Base-by-base conservation (phyloP, 2,329 filamentous ascomycete genomes). In the Arthrobotrys iridis region DNA sequence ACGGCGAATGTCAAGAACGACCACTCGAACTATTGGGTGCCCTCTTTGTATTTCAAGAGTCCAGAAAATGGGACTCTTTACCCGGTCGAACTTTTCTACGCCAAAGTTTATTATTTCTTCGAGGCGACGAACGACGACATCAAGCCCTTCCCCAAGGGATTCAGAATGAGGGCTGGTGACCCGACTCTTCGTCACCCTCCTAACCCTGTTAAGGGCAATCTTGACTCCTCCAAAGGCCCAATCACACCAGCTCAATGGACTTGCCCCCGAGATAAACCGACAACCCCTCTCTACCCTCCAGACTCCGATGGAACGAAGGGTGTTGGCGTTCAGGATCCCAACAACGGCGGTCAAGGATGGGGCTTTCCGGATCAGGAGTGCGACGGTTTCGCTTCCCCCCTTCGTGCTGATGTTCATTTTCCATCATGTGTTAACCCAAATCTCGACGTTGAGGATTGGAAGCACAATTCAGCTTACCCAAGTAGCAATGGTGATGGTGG, bases 21-120 rank as follows among this genome's bases (percentile, higher is more conserved):
- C 83, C 90, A 89, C 83, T 96, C 92, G n/a, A 89, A 89, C 35
- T 97, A 97, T 84, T 97, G 93, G 92, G 88, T 89, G 55, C 93
- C 93, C 0, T 83, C 87, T 1, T 81, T 96, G 77, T 93, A 94
- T 84, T 97, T 75, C 40, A 50, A 52, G n/a, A 64, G 57, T 26
- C 71, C 71, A 0, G 57, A 75, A 6, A 60, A 64, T 22, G 63
- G 63, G 4, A 63, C 63, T 18, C 40, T 75, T 35, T 57, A 57
- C 30, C 71, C 71, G 1, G 71, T 75, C n/a, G 71, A 75, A 40
- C 41, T 75, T 0, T 75, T 75, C 41, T 75, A 75, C 20, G 45
- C 71, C 22, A 67, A 75, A 40, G 71, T 75, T 5, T 75, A 75
- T 15, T 75, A 75, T 57, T 75, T 75, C 41, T 75, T 75, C 45